Base-by-base conservation (phyloP, 805 yeast species). In the Kluyveromyces starmeri region DNA sequence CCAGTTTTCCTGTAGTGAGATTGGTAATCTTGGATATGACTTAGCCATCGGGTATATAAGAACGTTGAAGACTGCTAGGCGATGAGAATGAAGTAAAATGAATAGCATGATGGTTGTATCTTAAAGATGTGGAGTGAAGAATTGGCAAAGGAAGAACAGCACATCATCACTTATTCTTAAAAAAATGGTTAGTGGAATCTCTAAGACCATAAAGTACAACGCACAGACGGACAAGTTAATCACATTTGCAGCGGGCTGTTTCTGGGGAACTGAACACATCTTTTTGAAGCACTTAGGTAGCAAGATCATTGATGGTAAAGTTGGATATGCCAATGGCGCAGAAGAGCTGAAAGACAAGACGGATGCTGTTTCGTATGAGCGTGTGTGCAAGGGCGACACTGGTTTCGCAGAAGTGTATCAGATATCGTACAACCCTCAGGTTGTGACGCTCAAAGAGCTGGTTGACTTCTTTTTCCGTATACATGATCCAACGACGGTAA, bases 231-330 rank as follows among this genome's bases (percentile, higher is more conserved):
- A 73, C 33, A 67, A 73, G 45, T 46, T 76, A 11, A 58, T 75
- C 27, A 78, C 86, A 0, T 55, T 75, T 7, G 80, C 76, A 5
- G 79, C 76, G 7, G 80, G 81, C 3, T 83, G 94, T 51, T 83
- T 81, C 62, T 83, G 94, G 94, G 94, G 94, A 13, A 85, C 81
- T 10, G 96, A 89, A 49, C 82, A 79, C 45, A 75, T 88, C 17
- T 86, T 73, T 63, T 64, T 79, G 43, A 83, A 82, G 55, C 70
- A 82, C 44, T 82, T 74, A 50, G 71, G 66, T 12, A 66, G 60
- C 34, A 75, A 71, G 51, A 58, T 89, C 14, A 53, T 78, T 8
- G 96, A 83, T 52, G 67, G 78, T 28, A 76, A 74, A 52, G 97
- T 89, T 9, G 98, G 98, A 2, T 92, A 78, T 58, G 83, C 95